These are phyloP conservation scores for Geotrichum candidum DNA, from an alignment of 1,139 yeast genomes.

Conservation along the genomic window DNA sequence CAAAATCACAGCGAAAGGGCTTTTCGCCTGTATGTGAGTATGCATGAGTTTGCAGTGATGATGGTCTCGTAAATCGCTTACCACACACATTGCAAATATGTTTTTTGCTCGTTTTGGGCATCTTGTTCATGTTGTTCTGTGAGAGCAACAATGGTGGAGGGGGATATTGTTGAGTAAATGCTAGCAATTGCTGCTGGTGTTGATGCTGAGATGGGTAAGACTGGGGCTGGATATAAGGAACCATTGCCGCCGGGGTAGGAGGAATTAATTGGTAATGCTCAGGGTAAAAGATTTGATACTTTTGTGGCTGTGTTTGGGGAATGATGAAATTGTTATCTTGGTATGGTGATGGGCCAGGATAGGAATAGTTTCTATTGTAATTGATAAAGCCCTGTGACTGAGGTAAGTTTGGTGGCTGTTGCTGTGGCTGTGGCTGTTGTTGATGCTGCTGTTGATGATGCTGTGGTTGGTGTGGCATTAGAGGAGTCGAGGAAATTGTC, in stretches of 20 bases:
- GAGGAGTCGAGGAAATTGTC: not conserved
- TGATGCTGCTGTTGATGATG: not conserved
- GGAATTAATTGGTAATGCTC: not conserved
- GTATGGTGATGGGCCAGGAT: not conserved
- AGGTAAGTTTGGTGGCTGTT: not conserved
- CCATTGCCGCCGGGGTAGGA: not conserved
- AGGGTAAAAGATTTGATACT: not conserved
- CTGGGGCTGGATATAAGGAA: not conserved
- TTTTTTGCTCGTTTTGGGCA: slow-evolving; percentile 20
- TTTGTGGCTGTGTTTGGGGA: not conserved
- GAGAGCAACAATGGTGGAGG: not conserved
- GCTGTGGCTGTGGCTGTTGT: not conserved
- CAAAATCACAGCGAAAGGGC: slow-evolving; percentile 64
- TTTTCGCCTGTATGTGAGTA: slow-evolving; percentile 85
- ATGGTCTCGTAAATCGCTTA: slow-evolving; percentile 74
- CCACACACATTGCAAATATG: slow-evolving; percentile 59
- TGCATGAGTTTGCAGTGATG: slow-evolving; percentile 71
- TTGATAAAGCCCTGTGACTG: not conserved
- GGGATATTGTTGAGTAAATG: not conserved
- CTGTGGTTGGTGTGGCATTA: not conserved
- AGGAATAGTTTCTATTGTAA: not conserved
- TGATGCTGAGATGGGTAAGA: not conserved
- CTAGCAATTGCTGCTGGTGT: not conserved
- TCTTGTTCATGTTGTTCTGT: not conserved
- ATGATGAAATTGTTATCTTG: not conserved